Conservation (phyloP, 306 rosid genomes). For the Carpinus viminea region DNA sequence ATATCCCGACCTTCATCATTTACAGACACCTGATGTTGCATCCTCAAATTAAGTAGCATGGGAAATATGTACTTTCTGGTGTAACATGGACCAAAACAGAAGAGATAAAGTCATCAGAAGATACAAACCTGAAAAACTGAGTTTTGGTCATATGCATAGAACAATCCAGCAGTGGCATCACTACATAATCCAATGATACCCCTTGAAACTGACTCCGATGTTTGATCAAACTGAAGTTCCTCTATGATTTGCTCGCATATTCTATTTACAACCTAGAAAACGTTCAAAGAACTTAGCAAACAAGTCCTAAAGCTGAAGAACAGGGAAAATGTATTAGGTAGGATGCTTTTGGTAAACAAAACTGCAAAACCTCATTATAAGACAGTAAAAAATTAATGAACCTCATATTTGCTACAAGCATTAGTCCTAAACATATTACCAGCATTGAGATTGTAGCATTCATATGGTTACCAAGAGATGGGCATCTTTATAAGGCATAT, state of each 20-base stretch:
- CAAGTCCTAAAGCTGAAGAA: slow-evolving; percentile 16
- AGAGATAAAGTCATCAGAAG: slow-evolving; percentile 25
- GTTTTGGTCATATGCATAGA: slow-evolving; percentile 92
- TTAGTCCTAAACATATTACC: slow-evolving; percentile 2
- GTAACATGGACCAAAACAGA: slow-evolving; percentile 25
- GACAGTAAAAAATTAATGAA: background rate
- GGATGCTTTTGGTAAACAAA: slow-evolving; percentile 12
- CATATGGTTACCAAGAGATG: background rate
- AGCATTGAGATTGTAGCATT: slow-evolving; percentile 2
- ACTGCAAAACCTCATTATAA: slow-evolving; percentile 2
- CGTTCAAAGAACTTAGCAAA: slow-evolving; percentile 30
- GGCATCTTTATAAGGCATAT: background rate
- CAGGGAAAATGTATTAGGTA: slow-evolving; percentile 12
- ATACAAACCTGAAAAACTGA: slow-evolving; percentile 88
- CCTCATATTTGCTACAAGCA: background rate
- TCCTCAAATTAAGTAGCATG: slow-evolving; percentile 33
- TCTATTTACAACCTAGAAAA: slow-evolving; percentile 87
- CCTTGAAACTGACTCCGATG: slow-evolving; percentile 76
- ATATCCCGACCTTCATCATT: slow-evolving; percentile 94
- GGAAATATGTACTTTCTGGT: slow-evolving; percentile 11
- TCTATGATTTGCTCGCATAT: slow-evolving; percentile 87
- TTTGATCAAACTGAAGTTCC: slow-evolving; percentile 95
- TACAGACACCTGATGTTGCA: slow-evolving; percentile 70
- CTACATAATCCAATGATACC: slow-evolving; percentile 95
- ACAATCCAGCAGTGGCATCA: slow-evolving; percentile 96